Evolutionary conservation across 192 early-diverging fungal genomes (phyloP), one percentile per base, ranked within the genome.

Genomic region (Pilobolus umbonatus): DNA sequence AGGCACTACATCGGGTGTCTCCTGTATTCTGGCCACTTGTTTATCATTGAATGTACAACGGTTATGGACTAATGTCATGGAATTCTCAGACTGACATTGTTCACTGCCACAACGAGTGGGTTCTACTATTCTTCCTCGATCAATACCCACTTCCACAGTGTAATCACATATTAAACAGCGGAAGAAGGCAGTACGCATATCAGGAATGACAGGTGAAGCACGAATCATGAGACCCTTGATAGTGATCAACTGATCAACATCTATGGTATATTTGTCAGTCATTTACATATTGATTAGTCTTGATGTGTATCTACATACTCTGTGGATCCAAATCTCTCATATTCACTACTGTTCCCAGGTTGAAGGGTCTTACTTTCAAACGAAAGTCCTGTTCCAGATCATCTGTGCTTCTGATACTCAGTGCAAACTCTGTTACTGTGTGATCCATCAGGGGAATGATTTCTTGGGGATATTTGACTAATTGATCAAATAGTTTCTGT

Each of bases 241-340:
- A 4, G 89, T 90, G 26, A 99, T 90, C 21, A 99, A 78, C 60
- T 96, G 93, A 80, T 99, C 96, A 38, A 99, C 92, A 70, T 99
- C 96, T 78, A 71, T 32, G 31, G 28, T 29, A 45, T 24, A 21
- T 25, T 14, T 3, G 1, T 38, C n/a, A 43, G 25, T 10, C 15
- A 15, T 12, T 24, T n/a, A 14, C 22, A 29, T 45, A n/a, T n/a
- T n/a, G n/a, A n/a, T n/a, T n/a, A n/a, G n/a, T n/a, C n/a, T n/a
- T n/a, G n/a, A n/a, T n/a, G n/a, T n/a, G n/a, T n/a, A n/a, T n/a
- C n/a, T 7, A 43, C 63, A 45, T 74, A 84, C 85, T 80, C 14
- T 77, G 74, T n/a, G 96, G 96, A 53, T 98, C 90, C 29, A 99
- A 80, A 30, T 96, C 89, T 52, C 96, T 86, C 80, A 98, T 88